Base-by-base conservation (phyloP, 2,329 filamentous ascomycete genomes). In the Didymosphaeria variabile region DNA sequence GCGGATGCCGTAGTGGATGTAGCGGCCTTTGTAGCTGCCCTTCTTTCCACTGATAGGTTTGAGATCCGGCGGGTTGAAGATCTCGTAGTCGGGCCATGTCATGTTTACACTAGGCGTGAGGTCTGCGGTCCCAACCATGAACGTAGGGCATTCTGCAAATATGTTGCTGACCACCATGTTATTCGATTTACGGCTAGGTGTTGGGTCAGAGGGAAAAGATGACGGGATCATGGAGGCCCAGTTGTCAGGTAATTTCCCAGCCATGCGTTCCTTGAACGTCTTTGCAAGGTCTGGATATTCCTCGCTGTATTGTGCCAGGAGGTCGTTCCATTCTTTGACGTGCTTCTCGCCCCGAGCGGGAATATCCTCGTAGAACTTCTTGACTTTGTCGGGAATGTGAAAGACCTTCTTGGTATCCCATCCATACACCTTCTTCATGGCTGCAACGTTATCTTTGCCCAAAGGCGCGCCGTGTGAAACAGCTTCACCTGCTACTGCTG, bases 111-210 rank as follows among this genome's bases (percentile, higher is more conserved):
- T 65, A 83, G 89, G 82, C 84, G 72, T 90, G 76, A 68, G 77
- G 77, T 88, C 90, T 40, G 63, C 56, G 8, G 61, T 69, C 84
- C 92, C 81, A 86, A 97, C 93, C 81, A 95, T 90, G 90, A 98
- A 98, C 72, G 85, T 84, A 87, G 97, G 97, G 72, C 97, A 81
- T 81, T 97, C 93, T 75, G 97, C 91, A 64, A 85, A 82, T 1
- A 87, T 70, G 0, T 83, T 82, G 60, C 86, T 85, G 60, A 81
- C 80, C 1, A 82, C 79, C 1, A 85, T 68, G 0, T 83, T 84
- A 9, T 81, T 79, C 0, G 83, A 85, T 65, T 85, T 85, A 51
- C 85, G 77, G 0, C 83, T 81, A 0, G 85, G 75, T 0, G 84
- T 87, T 0, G 80, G 78, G 3, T 77, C 73, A 2, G 76, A 79